Evolutionary conservation across 2,329 filamentous ascomycete species (phyloP).

Genomic region (Rhinocladiella similis): DNA sequence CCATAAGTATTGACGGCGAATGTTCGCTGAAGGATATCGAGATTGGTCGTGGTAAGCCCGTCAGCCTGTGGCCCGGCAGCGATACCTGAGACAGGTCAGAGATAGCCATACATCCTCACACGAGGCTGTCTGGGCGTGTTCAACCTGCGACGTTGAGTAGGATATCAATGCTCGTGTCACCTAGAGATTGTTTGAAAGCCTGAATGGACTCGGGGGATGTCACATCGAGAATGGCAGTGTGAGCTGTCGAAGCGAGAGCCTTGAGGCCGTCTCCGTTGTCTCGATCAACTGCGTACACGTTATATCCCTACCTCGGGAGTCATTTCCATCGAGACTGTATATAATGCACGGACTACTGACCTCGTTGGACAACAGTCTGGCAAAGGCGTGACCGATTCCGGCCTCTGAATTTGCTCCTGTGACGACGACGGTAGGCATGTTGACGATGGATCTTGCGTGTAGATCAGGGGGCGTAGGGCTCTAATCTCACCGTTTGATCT

Average conservation of each 20-base stretch:
- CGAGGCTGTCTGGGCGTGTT: neutral
- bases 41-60: conserved; percentile 31
- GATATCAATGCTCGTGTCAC: conserved; percentile 22
- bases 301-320: conserved; percentile 28
- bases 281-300: conserved; percentile 27
- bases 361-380: conserved; percentile 26
- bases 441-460: neutral
- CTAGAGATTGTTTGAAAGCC: conserved; percentile 21
- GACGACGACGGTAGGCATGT: conserved; percentile 42
- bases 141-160: conserved; percentile 28
- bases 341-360: conserved; percentile 15
- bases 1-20: conserved; percentile 49
- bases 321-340: conserved; percentile 2
- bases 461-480: neutral
- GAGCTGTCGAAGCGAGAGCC: conserved; percentile 13
- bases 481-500: neutral
- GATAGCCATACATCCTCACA: neutral
- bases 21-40: conserved; percentile 31
- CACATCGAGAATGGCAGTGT: conserved; percentile 21
- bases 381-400: conserved; percentile 43
- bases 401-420: conserved; percentile 40
- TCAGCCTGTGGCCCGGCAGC: conserved; percentile 37
- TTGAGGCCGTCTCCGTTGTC: conserved; percentile 20
- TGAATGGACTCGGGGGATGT: conserved; percentile 23
- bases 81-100: conserved; percentile 30